These are phyloP conservation scores for Nemophila menziesii DNA, from an alignment of 257 asterid genomes.

Conservation along the genomic window DNA sequence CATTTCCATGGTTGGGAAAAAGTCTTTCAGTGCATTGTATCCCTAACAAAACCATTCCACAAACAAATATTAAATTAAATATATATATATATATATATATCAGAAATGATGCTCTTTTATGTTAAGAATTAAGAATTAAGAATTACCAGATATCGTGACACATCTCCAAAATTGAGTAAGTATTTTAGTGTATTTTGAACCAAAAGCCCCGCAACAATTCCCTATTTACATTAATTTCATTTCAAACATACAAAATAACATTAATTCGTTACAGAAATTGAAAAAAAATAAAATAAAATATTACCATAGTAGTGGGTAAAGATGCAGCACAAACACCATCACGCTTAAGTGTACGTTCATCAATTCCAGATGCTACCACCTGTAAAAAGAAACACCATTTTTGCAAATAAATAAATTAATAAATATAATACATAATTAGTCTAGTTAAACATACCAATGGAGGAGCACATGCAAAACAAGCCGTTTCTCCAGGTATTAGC, in stretches of 20 bases:
- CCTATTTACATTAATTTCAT: conserved; percentile 32
- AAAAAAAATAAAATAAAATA: conserved; percentile 5
- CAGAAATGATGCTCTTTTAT: not conserved
- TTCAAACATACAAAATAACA: not conserved
- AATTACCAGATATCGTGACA: conserved; percentile 82
- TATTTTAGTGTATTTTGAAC: conserved; percentile 92
- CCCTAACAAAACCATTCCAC: conserved; percentile 65
- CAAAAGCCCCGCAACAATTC: conserved; percentile 94
- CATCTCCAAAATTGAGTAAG: conserved; percentile 81
- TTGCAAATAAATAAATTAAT: not conserved
- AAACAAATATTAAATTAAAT: not conserved
- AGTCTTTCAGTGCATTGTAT: conserved; percentile 93
- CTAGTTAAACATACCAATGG: conserved; percentile 59
- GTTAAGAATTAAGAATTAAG: no score
- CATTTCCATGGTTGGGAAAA: conserved; percentile 93
- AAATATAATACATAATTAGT: not conserved
- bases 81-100: no score
- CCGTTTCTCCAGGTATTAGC: conserved; percentile 93
- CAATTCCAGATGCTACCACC: conserved; percentile 98
- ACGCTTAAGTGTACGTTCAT: conserved; percentile 90
- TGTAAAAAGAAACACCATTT: conserved; percentile 14
- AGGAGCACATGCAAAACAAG: conserved; percentile 99
- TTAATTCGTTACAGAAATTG: not conserved
- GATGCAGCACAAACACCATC: conserved; percentile 99
- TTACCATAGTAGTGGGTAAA: conserved; percentile 94